Percentiles rank a stretch among this genome's conserved stretches.
Evolutionary conservation across 116 monocot species (phyloP).

Genomic region (Trichopus zeylanicus): DNA sequence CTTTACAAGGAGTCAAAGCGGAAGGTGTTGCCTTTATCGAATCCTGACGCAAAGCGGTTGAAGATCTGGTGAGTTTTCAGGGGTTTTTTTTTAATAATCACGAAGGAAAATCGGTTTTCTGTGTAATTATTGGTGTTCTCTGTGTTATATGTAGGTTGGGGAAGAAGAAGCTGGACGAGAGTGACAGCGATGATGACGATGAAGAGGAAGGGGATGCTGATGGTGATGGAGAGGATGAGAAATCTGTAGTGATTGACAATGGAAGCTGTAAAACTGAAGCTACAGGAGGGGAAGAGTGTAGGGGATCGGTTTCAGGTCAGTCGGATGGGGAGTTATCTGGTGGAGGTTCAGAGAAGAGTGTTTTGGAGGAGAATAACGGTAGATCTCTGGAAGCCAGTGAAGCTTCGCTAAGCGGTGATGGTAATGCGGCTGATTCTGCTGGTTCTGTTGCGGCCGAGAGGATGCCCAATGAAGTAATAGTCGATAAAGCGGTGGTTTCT

Average conservation of each 20-base stretch:
- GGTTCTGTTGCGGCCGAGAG: constrained; percentile 20
- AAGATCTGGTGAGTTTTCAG: constrained; percentile 71
- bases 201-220: constrained; percentile 34
- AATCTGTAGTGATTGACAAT: constrained; percentile 65
- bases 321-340: constrained; percentile 54
- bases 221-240: constrained; percentile 26
- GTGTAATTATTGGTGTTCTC: neutral
- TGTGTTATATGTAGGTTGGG: constrained; percentile 59
- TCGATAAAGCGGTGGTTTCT: constrained; percentile 9
- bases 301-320: constrained; percentile 23
- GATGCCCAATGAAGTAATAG: neutral
- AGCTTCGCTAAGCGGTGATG: constrained; percentile 12
- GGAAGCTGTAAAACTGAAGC: constrained; percentile 23
- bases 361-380: constrained; percentile 34
- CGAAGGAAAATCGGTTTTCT: too few species aligned
- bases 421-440: constrained; percentile 25
- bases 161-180: constrained; percentile 65
- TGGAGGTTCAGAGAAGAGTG: constrained; percentile 43
- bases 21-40: constrained; percentile 23
- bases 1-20: constrained; percentile 71
- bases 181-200: constrained; percentile 37
- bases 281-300: constrained; percentile 24
- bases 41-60: constrained; percentile 48
- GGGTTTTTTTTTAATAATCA: constrained; percentile 1
- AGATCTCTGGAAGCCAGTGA: constrained; percentile 3